phyloP scores from a whole-genome alignment of 768 basidiomycete species.

The Suillus cothurnatus region DNA sequence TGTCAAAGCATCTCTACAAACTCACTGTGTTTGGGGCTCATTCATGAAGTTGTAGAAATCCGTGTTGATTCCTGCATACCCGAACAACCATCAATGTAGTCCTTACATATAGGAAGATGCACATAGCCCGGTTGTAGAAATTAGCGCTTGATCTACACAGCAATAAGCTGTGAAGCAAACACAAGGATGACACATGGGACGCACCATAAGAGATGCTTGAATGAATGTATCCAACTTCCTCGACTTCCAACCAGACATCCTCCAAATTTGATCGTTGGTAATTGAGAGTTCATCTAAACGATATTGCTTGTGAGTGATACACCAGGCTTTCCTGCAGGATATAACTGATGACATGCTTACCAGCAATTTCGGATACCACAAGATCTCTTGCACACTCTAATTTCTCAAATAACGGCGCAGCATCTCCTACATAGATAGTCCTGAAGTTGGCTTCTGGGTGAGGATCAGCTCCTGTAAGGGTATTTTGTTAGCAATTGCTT shows the following conservation, averaged over 20 bases:
- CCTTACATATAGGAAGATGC: not conserved
- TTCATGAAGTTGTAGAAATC: constrained; percentile 89
- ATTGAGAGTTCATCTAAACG: not conserved
- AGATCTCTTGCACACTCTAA: not conserved
- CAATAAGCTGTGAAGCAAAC: not conserved
- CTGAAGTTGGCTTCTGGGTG: not conserved
- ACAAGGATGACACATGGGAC: not conserved
- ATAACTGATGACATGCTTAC: not conserved
- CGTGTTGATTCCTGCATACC: constrained; percentile 76
- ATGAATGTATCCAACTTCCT: not conserved
- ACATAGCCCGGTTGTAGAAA: not conserved
- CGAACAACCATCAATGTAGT: not conserved
- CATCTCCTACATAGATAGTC: not conserved
- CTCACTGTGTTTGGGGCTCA: constrained; percentile 50
- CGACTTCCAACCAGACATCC: not conserved
- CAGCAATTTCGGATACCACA: not conserved
- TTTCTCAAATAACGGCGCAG: not conserved
- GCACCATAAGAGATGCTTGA: not conserved
- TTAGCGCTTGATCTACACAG: not conserved
- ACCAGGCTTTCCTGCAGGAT: not conserved
- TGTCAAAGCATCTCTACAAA: constrained; percentile 53
- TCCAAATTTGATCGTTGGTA: not conserved
- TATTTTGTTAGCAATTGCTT: not conserved
- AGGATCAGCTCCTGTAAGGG: not conserved
- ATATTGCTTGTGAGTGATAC: not conserved